Evolutionary conservation across 768 basidiomycete species (phyloP).

Genomic region (Boletus sensibilis): DNA sequence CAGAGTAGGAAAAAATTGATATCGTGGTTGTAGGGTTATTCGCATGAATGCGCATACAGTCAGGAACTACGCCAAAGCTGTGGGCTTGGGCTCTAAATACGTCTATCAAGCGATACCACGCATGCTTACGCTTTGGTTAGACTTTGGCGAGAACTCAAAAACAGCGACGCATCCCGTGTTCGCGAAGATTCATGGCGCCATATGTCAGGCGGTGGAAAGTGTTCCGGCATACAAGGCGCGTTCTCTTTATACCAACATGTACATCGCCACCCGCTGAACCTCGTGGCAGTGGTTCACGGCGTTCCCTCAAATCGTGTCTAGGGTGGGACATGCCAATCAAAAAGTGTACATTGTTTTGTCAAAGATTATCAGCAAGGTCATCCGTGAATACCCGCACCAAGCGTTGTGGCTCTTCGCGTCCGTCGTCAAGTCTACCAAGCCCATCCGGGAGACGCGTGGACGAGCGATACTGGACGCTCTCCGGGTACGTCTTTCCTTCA

Average conservation of each 20-base stretch:
- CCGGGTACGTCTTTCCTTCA: conserved; percentile 40
- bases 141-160: conserved; percentile 63
- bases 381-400: conserved; percentile 86
- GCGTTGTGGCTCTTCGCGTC: conserved; percentile 91
- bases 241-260: not conserved
- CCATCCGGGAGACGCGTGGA: conserved; percentile 59
- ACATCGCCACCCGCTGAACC: conserved; percentile 8
- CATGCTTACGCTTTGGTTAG: conserved; percentile 91
- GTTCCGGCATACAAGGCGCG: conserved; percentile 80
- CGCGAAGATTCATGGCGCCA: conserved; percentile 53
- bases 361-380: conserved; percentile 65
- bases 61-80: conserved; percentile 65
- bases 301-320: conserved; percentile 94
- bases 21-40: conserved; percentile 43
- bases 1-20: not conserved
- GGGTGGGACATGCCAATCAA: conserved; percentile 73
- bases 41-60: conserved; percentile 68
- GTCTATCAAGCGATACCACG: conserved; percentile 95
- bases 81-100: conserved; percentile 86
- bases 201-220: conserved; percentile 53
- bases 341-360: conserved; percentile 61
- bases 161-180: conserved; percentile 39
- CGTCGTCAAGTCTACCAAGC: conserved; percentile 80
- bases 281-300: conserved; percentile 84
- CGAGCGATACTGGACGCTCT: conserved; percentile 54